Conservation (phyloP, 495 filamentous ascomycete genomes). For the Talaromyces ruber region DNA sequence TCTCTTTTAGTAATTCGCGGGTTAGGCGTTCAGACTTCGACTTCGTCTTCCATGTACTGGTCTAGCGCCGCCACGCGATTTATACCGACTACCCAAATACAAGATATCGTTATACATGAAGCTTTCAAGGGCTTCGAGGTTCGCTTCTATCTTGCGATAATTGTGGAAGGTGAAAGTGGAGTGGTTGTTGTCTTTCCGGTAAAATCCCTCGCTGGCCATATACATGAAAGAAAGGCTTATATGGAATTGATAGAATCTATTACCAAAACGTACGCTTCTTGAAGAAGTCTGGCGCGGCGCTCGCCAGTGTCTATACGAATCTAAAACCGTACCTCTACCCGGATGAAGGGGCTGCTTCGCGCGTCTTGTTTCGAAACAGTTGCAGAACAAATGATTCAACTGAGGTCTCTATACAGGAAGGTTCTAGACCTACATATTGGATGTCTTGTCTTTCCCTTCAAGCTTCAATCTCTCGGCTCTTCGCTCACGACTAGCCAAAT, state of each 20-base stretch:
- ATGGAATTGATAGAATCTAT: constrained; percentile 39
- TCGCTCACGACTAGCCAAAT: constrained; percentile 60
- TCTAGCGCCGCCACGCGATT: constrained; percentile 67
- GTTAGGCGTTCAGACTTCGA: constrained; percentile 84
- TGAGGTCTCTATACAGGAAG: not conserved
- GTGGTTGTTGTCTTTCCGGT: constrained; percentile 90
- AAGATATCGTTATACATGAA: constrained; percentile 90
- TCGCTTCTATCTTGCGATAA: constrained; percentile 77
- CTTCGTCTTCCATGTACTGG: constrained; percentile 55
- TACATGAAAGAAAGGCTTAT: constrained; percentile 7
- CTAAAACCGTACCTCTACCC: constrained; percentile 30
- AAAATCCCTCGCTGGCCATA: constrained; percentile 12
- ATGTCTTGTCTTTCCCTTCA: not conserved
- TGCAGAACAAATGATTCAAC: not conserved
- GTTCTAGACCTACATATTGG: not conserved
- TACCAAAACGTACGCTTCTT: constrained; percentile 62
- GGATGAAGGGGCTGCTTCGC: not conserved
- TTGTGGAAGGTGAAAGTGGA: constrained; percentile 83
- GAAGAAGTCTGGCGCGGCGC: constrained; percentile 81
- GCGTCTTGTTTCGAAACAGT: not conserved
- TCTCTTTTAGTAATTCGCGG: constrained; percentile 81
- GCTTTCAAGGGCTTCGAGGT: constrained; percentile 93
- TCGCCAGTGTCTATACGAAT: constrained; percentile 68
- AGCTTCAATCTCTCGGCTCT: constrained; percentile 37
- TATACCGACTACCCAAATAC: constrained; percentile 85